These are phyloP conservation scores for Exophiala calicioides DNA, from an alignment of 2,329 filamentous ascomycete genomes.

Conservation along the genomic window DNA sequence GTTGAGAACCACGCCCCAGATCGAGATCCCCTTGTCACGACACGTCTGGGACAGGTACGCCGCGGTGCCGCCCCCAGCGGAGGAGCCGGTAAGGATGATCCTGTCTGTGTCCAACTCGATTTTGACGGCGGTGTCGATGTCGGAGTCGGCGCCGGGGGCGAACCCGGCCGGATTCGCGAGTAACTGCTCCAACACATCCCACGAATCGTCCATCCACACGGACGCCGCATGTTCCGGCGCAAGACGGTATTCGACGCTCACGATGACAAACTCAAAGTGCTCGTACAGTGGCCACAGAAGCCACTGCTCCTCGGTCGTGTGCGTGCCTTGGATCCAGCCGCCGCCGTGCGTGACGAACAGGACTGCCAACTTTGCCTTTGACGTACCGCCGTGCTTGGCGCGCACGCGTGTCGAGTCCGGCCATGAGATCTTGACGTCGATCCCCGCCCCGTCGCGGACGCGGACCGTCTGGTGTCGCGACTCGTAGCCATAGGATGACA, in stretches of 20 bases:
- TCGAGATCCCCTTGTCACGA: constrained; percentile 3
- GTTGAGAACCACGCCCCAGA: constrained; percentile 12
- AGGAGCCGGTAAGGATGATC: constrained; percentile 52
- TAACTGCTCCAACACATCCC: constrained; percentile 26
- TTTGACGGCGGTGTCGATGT: no score
- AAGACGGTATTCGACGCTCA: constrained; percentile 35
- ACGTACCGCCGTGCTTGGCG: neutral
- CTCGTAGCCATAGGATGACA: constrained; percentile 13
- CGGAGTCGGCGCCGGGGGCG: no score
- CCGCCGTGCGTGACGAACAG: constrained; percentile 20
- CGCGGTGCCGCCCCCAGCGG: constrained; percentile 47
- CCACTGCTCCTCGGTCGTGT: constrained; percentile 15
- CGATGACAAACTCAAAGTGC: constrained; percentile 21
- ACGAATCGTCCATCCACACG: constrained; percentile 30
- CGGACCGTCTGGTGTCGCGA: constrained; percentile 6
- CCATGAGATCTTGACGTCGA: constrained; percentile 15
- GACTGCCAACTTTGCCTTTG: constrained; percentile 1
- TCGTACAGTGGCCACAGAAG: constrained; percentile 17
- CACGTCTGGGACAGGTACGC: constrained; percentile 39
- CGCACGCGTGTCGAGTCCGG: constrained; percentile 2
- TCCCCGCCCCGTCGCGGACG: constrained; percentile 11
- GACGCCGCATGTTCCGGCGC: constrained; percentile 34
- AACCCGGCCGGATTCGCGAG: constrained; percentile 12
- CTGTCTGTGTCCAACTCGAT: no score
- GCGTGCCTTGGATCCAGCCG: constrained; percentile 19